Evolutionary conservation across 2,329 filamentous ascomycete genomes (phyloP).

Genomic region (Trichoderma guizhouense): DNA sequence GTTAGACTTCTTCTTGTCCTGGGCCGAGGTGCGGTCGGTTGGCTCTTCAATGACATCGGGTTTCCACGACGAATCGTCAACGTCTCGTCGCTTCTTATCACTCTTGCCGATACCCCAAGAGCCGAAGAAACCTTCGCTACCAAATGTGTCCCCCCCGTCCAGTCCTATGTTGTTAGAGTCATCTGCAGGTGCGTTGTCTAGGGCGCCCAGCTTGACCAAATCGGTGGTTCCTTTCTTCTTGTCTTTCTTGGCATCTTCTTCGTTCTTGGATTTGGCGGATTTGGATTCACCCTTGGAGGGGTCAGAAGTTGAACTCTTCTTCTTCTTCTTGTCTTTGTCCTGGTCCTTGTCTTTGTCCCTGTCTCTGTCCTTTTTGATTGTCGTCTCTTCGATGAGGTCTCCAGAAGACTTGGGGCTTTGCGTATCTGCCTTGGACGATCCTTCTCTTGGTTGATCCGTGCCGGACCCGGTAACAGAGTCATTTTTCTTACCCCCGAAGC

Average conservation of each 20-base stretch:
- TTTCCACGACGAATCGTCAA: slow-evolving; percentile 34
- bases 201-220: slow-evolving; percentile 37
- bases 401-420: background rate
- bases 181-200: slow-evolving; percentile 25
- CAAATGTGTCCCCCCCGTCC: slow-evolving; percentile 32
- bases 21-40: slow-evolving; percentile 39
- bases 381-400: background rate
- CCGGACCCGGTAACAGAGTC: background rate
- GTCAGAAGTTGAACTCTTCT: slow-evolving; percentile 26
- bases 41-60: slow-evolving; percentile 44
- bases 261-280: slow-evolving; percentile 23
- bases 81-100: slow-evolving; percentile 38
- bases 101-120: slow-evolving; percentile 57
- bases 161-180: slow-evolving; percentile 28
- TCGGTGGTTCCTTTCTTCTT: slow-evolving; percentile 40
- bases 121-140: slow-evolving; percentile 52
- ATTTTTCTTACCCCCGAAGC: slow-evolving; percentile 20
- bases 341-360: slow-evolving; percentile 5
- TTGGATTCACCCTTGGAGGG: slow-evolving; percentile 23
- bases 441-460: background rate
- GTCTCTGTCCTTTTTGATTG: slow-evolving; percentile 1
- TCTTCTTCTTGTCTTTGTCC: slow-evolving; percentile 21
- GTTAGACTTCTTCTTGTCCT: slow-evolving; percentile 45
- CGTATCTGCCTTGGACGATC: background rate
- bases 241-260: slow-evolving; percentile 27